Conservation (phyloP, 495 filamentous ascomycete genomes). For the Tuber calosporum region DNA sequence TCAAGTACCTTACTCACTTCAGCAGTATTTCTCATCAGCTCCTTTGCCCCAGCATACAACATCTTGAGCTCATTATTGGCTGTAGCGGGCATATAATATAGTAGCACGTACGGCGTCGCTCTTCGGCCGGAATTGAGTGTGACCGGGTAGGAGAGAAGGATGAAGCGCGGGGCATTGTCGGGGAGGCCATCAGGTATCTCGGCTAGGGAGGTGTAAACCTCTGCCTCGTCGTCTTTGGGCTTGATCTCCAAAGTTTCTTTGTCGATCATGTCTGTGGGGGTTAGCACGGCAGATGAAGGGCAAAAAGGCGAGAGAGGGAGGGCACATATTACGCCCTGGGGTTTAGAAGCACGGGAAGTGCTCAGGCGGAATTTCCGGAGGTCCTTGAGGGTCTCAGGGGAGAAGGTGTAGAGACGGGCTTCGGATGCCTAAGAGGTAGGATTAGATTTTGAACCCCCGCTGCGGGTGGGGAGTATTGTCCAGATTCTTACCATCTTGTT, state of each 20-base stretch:
- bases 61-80: conserved; percentile 77
- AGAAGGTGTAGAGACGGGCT: conserved; percentile 87
- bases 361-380: conserved; percentile 86
- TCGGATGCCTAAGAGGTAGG: conserved; percentile 60
- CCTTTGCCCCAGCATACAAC: conserved; percentile 92
- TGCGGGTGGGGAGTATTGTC: not conserved
- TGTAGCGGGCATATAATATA: conserved; percentile 86
- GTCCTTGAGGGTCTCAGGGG: conserved; percentile 72
- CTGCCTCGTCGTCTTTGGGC: conserved; percentile 59
- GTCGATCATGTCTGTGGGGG: conserved; percentile 65
- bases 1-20: conserved; percentile 51
- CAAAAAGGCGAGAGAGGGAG: conserved; percentile 33
- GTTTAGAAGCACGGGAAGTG: conserved; percentile 77
- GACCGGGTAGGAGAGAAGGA: conserved; percentile 77
- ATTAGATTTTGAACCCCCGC: not conserved
- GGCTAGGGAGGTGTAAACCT: conserved; percentile 69
- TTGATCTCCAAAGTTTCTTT: conserved; percentile 79
- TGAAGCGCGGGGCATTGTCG: conserved; percentile 80
- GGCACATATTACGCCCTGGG: conserved; percentile 92
- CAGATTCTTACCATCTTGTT: not conserved
- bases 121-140: conserved; percentile 49
- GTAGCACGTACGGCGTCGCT: conserved; percentile 77
- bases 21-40: conserved; percentile 83
- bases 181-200: conserved; percentile 82
- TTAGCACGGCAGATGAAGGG: not conserved